Conservation (phyloP, 2,329 filamentous ascomycete species). For the Neofusicoccum sp. region DNA sequence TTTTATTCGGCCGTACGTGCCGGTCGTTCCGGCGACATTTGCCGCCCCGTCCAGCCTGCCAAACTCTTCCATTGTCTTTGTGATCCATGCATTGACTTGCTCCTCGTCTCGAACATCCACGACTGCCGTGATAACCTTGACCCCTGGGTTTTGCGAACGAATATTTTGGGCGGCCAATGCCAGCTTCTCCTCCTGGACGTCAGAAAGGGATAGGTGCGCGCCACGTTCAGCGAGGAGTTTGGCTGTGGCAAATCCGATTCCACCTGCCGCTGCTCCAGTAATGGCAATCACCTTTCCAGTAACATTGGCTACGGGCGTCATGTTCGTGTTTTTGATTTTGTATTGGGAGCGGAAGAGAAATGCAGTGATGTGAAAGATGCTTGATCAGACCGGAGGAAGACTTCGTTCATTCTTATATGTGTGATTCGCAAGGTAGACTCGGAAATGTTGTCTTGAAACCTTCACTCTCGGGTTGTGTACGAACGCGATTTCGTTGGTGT, state of each 20-base stretch:
- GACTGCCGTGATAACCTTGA: background rate
- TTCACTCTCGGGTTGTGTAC: no score
- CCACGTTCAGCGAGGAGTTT: background rate
- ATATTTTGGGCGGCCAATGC: conserved; percentile 8
- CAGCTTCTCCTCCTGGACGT: background rate
- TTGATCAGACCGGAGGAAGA: no score
- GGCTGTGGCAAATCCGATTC: background rate
- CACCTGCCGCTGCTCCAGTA: background rate
- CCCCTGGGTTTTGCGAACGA: conserved; percentile 30
- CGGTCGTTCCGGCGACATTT: background rate
- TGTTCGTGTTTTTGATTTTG: no score
- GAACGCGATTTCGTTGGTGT: no score
- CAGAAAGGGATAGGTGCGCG: background rate
- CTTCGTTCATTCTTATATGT: no score
- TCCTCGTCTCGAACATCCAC: conserved; percentile 12
- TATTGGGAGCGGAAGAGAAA: no score
- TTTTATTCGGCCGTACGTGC: background rate
- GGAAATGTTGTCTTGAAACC: no score
- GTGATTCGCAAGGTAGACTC: no score
- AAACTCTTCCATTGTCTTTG: background rate
- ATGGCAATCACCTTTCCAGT: background rate
- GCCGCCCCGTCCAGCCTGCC: background rate
- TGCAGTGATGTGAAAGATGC: no score
- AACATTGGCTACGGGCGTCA: background rate
- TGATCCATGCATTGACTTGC: conserved; percentile 22